A percentile compares a stretch with the other conserved stretches of the same genome.
Conservation (phyloP, 2,329 filamentous ascomycete species). For the Claviceps pusilla region DNA sequence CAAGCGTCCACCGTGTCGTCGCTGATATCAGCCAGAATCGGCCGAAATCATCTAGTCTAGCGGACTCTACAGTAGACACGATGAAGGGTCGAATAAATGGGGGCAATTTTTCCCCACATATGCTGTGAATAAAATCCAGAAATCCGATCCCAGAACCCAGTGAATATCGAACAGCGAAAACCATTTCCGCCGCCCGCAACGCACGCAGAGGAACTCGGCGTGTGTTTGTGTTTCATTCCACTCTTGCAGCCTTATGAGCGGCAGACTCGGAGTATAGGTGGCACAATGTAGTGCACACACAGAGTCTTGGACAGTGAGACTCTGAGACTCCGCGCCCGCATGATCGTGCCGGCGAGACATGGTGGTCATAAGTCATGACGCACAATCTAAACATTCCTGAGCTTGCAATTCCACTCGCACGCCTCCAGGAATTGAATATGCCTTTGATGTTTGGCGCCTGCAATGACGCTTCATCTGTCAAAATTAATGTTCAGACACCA, state of each 20-base stretch:
- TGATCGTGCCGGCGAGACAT: not conserved
- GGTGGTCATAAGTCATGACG: not conserved
- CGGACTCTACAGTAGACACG: not conserved
- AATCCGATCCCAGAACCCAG: not conserved
- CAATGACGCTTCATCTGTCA: too few relatives aligned
- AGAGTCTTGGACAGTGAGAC: not conserved
- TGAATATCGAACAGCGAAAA: too few relatives aligned
- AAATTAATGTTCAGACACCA: too few relatives aligned
- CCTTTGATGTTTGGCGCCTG: not conserved
- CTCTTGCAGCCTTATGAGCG: too few relatives aligned
- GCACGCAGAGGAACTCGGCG: too few relatives aligned
- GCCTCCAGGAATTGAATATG: not conserved
- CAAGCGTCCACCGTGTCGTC: not conserved
- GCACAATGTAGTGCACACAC: not conserved
- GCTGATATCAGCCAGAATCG: too few relatives aligned
- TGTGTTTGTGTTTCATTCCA: too few relatives aligned
- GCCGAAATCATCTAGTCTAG: not conserved
- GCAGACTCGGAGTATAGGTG: not conserved
- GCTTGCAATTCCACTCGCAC: not conserved
- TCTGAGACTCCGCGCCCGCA: not conserved
- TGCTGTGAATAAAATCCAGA: not conserved
- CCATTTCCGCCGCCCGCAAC: not conserved
- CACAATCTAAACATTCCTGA: not conserved
- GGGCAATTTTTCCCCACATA: not conserved
- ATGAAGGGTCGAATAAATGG: not conserved